These are phyloP conservation scores for Serendipita sp. DNA, from an alignment of 768 basidiomycete species.

Conservation along the genomic window DNA sequence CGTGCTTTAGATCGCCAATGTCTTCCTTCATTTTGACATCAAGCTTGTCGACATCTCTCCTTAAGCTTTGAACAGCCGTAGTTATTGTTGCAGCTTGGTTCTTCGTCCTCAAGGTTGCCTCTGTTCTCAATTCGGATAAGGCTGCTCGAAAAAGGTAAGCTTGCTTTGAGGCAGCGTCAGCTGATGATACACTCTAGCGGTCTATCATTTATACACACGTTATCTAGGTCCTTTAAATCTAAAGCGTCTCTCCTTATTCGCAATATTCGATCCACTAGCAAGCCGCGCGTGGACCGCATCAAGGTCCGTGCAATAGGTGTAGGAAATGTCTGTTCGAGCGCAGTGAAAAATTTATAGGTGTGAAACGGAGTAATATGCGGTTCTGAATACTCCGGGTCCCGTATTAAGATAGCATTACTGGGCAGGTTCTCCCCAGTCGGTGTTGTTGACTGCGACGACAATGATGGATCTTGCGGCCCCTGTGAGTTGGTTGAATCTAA, in stretches of 20 bases:
- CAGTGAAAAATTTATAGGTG: conserved; percentile 60
- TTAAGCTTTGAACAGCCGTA: conserved; percentile 55
- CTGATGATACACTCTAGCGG: neutral
- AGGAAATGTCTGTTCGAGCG: conserved; percentile 58
- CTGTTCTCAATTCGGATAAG: conserved; percentile 73
- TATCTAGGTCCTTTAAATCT: conserved; percentile 63
- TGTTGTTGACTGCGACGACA: neutral
- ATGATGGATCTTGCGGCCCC: neutral
- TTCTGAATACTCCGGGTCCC: neutral
- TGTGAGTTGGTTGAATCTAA: neutral
- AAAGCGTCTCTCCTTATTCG: conserved; percentile 56
- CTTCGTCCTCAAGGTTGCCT: conserved; percentile 62
- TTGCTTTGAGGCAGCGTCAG: conserved; percentile 37
- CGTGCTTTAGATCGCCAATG: conserved; percentile 73
- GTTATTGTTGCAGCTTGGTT: conserved; percentile 75
- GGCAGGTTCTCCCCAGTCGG: neutral
- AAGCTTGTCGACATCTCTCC: conserved; percentile 72
- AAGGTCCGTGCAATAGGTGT: conserved; percentile 57
- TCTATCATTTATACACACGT: conserved; percentile 31
- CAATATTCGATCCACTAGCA: conserved; percentile 61
- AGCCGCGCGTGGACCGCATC: conserved; percentile 69
- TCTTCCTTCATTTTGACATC: conserved; percentile 91
- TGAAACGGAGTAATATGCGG: conserved; percentile 52
- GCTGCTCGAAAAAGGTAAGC: conserved; percentile 93
- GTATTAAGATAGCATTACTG: neutral